Percentiles rank a stretch among this genome's conserved stretches.
These are phyloP conservation scores for Hygrocybe coccinea DNA, from an alignment of 768 basidiomycete genomes.

Conservation along the genomic window DNA sequence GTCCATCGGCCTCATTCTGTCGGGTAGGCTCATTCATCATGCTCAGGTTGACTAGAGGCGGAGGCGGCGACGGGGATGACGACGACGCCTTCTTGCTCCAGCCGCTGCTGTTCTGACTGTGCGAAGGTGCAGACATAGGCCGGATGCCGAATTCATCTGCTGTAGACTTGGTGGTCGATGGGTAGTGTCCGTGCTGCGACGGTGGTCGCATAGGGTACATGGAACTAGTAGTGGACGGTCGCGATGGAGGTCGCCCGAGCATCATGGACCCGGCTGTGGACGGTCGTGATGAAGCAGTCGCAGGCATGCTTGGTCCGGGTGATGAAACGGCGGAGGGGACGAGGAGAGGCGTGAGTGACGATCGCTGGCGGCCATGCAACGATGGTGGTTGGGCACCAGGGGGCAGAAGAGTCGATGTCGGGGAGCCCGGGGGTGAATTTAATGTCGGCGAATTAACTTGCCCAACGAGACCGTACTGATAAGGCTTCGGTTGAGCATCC, in stretches of 20 bases:
- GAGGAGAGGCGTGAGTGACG: constrained; percentile 23
- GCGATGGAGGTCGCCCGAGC: constrained; percentile 25
- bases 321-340: constrained; percentile 21
- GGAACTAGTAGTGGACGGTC: constrained; percentile 12
- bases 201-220: constrained; percentile 13
- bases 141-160: constrained; percentile 4
- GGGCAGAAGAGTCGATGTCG: constrained; percentile 19
- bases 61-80: constrained; percentile 1
- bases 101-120: constrained; percentile 15
- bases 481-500: constrained; percentile 48
- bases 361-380: constrained; percentile 20
- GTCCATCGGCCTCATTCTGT: constrained; percentile 16
- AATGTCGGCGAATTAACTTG: constrained; percentile 33
- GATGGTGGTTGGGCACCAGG: constrained; percentile 12
- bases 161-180: constrained; percentile 11
- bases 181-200: constrained; percentile 15
- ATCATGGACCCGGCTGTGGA: constrained; percentile 41
- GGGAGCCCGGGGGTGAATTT: constrained; percentile 34
- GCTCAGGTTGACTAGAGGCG: constrained; percentile 13
- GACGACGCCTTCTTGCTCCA: constrained; percentile 14
- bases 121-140: constrained; percentile 12
- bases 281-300: constrained; percentile 33
- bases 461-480: constrained; percentile 61
- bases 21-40: neutral
- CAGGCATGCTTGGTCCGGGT: constrained; percentile 19